Evolutionary conservation across 2,329 filamentous ascomycete genomes (phyloP).

Genomic region (Diplodia mutila): DNA sequence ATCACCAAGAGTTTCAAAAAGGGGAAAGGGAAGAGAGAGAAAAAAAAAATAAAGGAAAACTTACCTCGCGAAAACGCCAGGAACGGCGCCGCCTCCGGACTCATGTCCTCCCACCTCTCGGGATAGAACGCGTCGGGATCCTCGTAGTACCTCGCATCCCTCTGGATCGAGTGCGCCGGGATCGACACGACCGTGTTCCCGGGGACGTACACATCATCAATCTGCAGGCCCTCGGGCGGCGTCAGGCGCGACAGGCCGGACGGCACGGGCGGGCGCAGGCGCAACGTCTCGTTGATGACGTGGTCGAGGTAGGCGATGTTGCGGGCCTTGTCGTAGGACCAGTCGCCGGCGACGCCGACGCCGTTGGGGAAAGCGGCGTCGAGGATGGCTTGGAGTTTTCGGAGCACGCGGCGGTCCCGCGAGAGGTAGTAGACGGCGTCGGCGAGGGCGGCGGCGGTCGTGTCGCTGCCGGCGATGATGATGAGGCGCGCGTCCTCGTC

Average conservation of each 20-base stretch:
- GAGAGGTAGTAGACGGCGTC: conserved; percentile 10
- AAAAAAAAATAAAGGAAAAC: background rate
- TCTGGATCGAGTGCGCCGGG: conserved; percentile 29
- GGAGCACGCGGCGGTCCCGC: no score
- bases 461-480: conserved; percentile 35
- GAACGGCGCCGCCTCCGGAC: conserved; percentile 2
- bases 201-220: conserved; percentile 42
- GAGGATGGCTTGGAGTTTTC: no score
- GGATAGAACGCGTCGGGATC: background rate
- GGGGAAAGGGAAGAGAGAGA: no score
- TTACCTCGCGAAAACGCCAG: conserved; percentile 21
- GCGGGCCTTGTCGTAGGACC: no score
- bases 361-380: no score
- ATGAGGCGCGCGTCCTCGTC: conserved; percentile 40
- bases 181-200: conserved; percentile 34
- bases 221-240: conserved; percentile 42
- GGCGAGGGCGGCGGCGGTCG: background rate
- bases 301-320: no score
- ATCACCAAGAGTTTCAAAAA: background rate
- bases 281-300: conserved; percentile 49
- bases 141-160: conserved; percentile 23
- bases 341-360: no score
- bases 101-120: background rate
- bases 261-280: conserved; percentile 47
- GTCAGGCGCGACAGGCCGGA: conserved; percentile 42